A percentile compares a stretch with the other conserved stretches of the same genome.
These are phyloP conservation scores for Xylariaceae sp. DNA, from an alignment of 2,329 filamentous ascomycete species.

Conservation along the genomic window DNA sequence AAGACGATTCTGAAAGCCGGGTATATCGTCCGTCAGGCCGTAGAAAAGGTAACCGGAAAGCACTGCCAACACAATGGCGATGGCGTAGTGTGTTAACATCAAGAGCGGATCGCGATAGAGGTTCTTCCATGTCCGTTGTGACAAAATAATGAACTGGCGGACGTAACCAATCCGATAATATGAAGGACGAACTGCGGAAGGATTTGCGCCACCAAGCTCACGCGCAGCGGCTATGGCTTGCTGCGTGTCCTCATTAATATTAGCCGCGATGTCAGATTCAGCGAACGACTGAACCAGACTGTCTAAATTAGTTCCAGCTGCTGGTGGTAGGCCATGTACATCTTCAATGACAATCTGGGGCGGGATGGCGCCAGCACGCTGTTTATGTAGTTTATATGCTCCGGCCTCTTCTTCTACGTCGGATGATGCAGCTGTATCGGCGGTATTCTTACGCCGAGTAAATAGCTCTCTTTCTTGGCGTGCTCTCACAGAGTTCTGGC, in stretches of 20 bases:
- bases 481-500: slow-evolving; percentile 73
- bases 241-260: slow-evolving; percentile 72
- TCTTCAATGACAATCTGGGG: slow-evolving; percentile 64
- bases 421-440: slow-evolving; percentile 58
- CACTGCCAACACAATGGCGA: slow-evolving; percentile 88
- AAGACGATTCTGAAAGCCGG: slow-evolving; percentile 94
- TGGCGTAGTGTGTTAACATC: slow-evolving; percentile 98
- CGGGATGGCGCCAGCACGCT: slow-evolving; percentile 40
- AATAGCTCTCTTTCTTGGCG: slow-evolving; percentile 88
- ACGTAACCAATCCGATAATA: slow-evolving; percentile 75
- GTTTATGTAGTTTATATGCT: slow-evolving; percentile 47
- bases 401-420: slow-evolving; percentile 48
- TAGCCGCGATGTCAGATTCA: slow-evolving; percentile 68
- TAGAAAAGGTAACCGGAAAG: slow-evolving; percentile 96
- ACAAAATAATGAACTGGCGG: slow-evolving; percentile 84
- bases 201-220: slow-evolving; percentile 47
- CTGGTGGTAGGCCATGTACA: slow-evolving; percentile 54
- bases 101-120: slow-evolving; percentile 95
- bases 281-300: slow-evolving; percentile 70
- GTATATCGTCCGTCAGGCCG: slow-evolving; percentile 89
- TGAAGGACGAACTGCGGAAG: slow-evolving; percentile 63
- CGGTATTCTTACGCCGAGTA: slow-evolving; percentile 66
- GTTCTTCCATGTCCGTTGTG: slow-evolving; percentile 90
- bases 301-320: slow-evolving; percentile 74
- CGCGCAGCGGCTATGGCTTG: slow-evolving; percentile 59